phyloP scores from a whole-genome alignment of 331 rosid species.

The Saraca asoca region DNA sequence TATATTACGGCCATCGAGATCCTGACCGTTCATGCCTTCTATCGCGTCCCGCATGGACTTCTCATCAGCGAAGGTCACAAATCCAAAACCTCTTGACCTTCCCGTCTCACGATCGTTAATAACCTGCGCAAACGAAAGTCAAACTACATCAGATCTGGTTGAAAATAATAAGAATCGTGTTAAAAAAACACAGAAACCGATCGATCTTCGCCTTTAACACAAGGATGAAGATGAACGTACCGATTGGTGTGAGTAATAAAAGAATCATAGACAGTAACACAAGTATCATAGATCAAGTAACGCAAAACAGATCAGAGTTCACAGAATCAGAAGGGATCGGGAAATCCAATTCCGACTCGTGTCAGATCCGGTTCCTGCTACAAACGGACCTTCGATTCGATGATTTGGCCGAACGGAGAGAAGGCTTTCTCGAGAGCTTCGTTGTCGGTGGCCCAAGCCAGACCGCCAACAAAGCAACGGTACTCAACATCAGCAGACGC shows the following conservation, averaged over 20 bases:
- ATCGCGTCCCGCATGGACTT: slow-evolving; percentile 77
- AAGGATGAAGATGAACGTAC: slow-evolving; percentile 89
- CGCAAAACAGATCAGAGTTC: slow-evolving; percentile 54
- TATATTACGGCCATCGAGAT: slow-evolving; percentile 77
- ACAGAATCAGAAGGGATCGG: slow-evolving; percentile 44
- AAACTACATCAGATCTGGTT: slow-evolving; percentile 33
- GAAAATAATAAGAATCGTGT: fast-evolving
- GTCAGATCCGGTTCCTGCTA: slow-evolving; percentile 55
- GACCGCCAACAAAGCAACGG: slow-evolving; percentile 53
- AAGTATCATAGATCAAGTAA: slow-evolving; percentile 51
- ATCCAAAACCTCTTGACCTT: slow-evolving; percentile 82
- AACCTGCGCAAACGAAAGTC: slow-evolving; percentile 35
- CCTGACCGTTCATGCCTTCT: slow-evolving; percentile 80
- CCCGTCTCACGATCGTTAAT: slow-evolving; percentile 89
- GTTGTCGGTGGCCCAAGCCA: too few relatives aligned
- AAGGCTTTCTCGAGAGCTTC: too few relatives aligned
- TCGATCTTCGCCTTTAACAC: slow-evolving; percentile 72
- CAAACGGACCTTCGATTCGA: too few relatives aligned
- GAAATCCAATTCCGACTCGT: slow-evolving; percentile 57
- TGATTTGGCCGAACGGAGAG: too few relatives aligned
- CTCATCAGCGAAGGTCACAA: slow-evolving; percentile 72
- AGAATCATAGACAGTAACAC: slow-evolving; percentile 58
- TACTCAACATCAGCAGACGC: slow-evolving; percentile 67
- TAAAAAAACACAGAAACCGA: slow-evolving; percentile 43
- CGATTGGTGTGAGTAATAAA: slow-evolving; percentile 66